Percentiles rank a stretch among this genome's conserved stretches.
Conservation (phyloP, 495 filamentous ascomycete species). For the Tuber umbilicatum region DNA sequence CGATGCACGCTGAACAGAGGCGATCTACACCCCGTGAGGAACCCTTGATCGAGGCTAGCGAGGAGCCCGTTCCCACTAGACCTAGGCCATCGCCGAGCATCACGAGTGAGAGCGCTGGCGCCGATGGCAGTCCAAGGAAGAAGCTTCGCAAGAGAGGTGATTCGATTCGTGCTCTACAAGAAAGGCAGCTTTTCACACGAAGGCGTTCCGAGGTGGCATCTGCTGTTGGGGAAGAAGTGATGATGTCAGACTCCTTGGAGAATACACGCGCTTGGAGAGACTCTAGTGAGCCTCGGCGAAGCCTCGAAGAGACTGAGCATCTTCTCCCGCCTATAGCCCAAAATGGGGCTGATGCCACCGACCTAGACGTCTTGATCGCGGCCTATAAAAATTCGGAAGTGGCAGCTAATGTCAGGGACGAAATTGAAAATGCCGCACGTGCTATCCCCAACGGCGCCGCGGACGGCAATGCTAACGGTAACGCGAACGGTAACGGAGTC, state of each 20-base stretch:
- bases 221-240: slow-evolving; percentile 61
- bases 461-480: slow-evolving; percentile 54
- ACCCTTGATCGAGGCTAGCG: slow-evolving; percentile 10
- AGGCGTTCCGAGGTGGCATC: slow-evolving; percentile 52
- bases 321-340: slow-evolving; percentile 65
- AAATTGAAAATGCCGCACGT: slow-evolving; percentile 62
- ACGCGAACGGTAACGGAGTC: slow-evolving; percentile 34
- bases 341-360: slow-evolving; percentile 54
- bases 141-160: slow-evolving; percentile 36
- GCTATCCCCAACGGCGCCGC: slow-evolving; percentile 64
- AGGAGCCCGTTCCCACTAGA: slow-evolving; percentile 17
- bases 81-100: slow-evolving; percentile 11
- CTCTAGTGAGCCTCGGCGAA: slow-evolving; percentile 52
- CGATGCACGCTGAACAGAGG: slow-evolving; percentile 70
- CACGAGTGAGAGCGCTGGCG: slow-evolving; percentile 7
- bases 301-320: slow-evolving; percentile 61
- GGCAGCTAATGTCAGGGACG: slow-evolving; percentile 66
- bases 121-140: slow-evolving; percentile 14
- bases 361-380: slow-evolving; percentile 73
- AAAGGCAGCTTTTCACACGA: slow-evolving; percentile 81
- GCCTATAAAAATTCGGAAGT: slow-evolving; percentile 74
- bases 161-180: slow-evolving; percentile 55
- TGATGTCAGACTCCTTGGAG: slow-evolving; percentile 52
- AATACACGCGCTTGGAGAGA: slow-evolving; percentile 52
- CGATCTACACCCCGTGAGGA: slow-evolving; percentile 30